Conservation (phyloP, 1,139 yeast genomes). For the Debaryomycetaceae sp. region DNA sequence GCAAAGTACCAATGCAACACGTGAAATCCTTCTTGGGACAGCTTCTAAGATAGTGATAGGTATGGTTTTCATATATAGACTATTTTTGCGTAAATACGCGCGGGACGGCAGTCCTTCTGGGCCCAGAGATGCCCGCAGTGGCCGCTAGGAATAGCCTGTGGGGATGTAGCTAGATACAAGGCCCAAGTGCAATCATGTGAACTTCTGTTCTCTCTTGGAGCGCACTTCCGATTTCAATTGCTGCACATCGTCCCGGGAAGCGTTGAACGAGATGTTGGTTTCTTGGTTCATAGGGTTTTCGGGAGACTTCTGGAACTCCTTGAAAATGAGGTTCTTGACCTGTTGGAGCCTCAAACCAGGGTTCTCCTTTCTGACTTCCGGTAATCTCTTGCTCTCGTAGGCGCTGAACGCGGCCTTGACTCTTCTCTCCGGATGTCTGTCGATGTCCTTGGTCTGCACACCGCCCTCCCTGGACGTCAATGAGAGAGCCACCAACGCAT, state of each 20-base stretch:
- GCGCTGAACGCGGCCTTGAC: constrained; percentile 79
- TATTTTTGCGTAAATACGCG: too few species aligned
- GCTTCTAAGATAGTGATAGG: too few species aligned
- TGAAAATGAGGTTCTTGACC: constrained; percentile 66
- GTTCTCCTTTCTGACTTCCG: constrained; percentile 69
- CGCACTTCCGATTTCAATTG: constrained; percentile 50
- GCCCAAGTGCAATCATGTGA: constrained; percentile 13
- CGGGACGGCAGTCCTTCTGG: too few species aligned
- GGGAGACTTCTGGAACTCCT: constrained; percentile 78
- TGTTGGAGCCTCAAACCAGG: constrained; percentile 83
- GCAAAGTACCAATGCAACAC: too few species aligned
- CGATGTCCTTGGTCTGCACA: constrained; percentile 60
- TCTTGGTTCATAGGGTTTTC: constrained; percentile 86
- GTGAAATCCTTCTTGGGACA: too few species aligned
- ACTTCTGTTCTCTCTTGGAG: constrained; percentile 43
- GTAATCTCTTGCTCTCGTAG: constrained; percentile 67
- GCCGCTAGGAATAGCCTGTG: too few species aligned
- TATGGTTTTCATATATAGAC: too few species aligned
- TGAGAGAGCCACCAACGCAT: constrained; percentile 74
- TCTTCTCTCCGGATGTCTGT: constrained; percentile 86
- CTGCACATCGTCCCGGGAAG: constrained; percentile 53
- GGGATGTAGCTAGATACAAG: too few species aligned
- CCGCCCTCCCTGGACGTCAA: constrained; percentile 57
- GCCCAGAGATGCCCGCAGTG: too few species aligned
- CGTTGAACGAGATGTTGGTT: constrained; percentile 61